These are phyloP conservation scores for Gyrodon lividus DNA, from an alignment of 768 basidiomycete genomes.

Conservation along the genomic window DNA sequence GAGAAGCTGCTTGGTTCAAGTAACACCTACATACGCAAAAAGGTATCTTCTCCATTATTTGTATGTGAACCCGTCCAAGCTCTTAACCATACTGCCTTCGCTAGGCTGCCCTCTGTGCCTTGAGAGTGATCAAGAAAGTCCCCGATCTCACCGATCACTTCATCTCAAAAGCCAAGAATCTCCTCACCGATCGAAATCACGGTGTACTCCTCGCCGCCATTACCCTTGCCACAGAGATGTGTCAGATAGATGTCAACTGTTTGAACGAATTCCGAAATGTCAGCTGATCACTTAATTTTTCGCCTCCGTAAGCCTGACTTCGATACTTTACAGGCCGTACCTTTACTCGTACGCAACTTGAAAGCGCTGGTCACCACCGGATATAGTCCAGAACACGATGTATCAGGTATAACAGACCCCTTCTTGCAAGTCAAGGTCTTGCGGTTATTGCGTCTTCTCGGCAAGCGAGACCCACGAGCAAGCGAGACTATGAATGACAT, in stretches of 20 bases:
- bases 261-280: constrained; percentile 91
- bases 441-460: constrained; percentile 84
- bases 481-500: constrained; percentile 99
- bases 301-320: constrained; percentile 6
- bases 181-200: constrained; percentile 94
- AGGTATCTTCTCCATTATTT: constrained; percentile 48
- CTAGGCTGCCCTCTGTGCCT: constrained; percentile 92
- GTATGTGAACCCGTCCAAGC: not conserved
- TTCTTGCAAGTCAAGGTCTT: constrained; percentile 94
- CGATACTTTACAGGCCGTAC: constrained; percentile 66
- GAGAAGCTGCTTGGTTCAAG: constrained; percentile 96
- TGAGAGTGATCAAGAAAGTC: constrained; percentile 92
- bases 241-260: constrained; percentile 67
- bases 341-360: constrained; percentile 89
- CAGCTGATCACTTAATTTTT: constrained; percentile 24
- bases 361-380: constrained; percentile 95
- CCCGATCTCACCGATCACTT: constrained; percentile 96
- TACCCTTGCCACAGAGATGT: constrained; percentile 95
- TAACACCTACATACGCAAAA: constrained; percentile 98
- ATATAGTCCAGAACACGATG: constrained; percentile 98
- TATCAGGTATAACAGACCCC: constrained; percentile 98
- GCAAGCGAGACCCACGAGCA: constrained; percentile 78
- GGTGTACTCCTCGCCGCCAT: constrained; percentile 94
- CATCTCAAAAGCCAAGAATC: constrained; percentile 78
- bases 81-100: not conserved